Evolutionary conservation across 768 basidiomycete genomes (phyloP), one percentile per base, ranked within the genome.

Genomic region (Ramaria rubella): DNA sequence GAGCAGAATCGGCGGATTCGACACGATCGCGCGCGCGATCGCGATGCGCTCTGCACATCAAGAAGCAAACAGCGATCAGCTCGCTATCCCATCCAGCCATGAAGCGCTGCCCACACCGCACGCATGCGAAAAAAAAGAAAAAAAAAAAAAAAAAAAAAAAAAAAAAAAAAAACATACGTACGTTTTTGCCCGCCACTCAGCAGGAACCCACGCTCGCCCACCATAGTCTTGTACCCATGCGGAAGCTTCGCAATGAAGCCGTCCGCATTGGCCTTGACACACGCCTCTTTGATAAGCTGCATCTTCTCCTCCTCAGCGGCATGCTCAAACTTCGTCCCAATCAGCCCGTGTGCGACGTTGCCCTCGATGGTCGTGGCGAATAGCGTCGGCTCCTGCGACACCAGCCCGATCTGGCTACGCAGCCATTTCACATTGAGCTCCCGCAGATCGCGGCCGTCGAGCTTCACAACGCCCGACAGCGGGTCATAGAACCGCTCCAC

Each of bases 401-500:
- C 92, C 0, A 94, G 79, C 50, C 91, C 91, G 48, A 94, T 89
- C 67, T 93, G 90, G 9, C 81, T 81, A 38, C 92, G 83, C 45
- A 94, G 69, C 92, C 91, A 94, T 60, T 81, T 86, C 57, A 94
- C 65, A 64, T 94, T 94, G 49, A 94, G 76, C 5, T 83, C 76
- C 67, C 78, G 84, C 63, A 94, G 62, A 63, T 94, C 77, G 23
- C 77, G 64, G 8, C 91, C 90, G 58, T 95, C 92, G 5, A 92
- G 74, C 59, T 79, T 82, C 65, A 93, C 81, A 15, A 66, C 62
- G 17, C 92, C 92, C 1, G 72, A 69, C 0, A 76, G 69, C 2
- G 92, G 88, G 65, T 95, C 92, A 64, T 94, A 94, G 74, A 94
- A 94, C 3, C 92, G 81, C 67, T 94, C 91, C 42, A 92, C 81